Conservation (phyloP, 352 stramenopile species). For the Globisporangium canariense region DNA sequence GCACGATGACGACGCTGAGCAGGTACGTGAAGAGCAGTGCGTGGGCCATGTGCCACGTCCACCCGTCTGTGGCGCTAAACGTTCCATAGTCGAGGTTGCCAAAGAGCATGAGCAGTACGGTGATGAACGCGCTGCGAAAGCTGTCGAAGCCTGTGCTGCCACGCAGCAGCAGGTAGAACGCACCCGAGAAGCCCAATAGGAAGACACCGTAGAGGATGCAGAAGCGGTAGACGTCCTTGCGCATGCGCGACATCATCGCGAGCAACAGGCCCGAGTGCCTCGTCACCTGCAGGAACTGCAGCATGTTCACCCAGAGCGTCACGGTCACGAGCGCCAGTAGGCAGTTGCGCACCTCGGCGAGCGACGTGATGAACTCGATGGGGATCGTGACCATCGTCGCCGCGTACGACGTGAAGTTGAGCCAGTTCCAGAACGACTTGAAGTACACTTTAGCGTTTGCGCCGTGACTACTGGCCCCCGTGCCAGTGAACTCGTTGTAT, state of each 20-base stretch:
- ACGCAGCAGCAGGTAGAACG: conserved; percentile 69
- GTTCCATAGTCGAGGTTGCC: conserved; percentile 37
- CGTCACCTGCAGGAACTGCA: conserved; percentile 70
- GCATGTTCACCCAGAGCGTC: conserved; percentile 64
- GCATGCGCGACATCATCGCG: conserved; percentile 77
- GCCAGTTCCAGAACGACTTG: conserved; percentile 55
- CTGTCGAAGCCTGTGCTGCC: conserved; percentile 51
- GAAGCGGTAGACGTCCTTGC: conserved; percentile 65
- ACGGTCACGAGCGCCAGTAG: conserved; percentile 53
- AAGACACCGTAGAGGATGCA: conserved; percentile 71
- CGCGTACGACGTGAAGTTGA: conserved; percentile 56
- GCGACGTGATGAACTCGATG: conserved; percentile 40
- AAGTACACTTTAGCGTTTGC: conserved; percentile 45
- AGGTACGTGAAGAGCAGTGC: conserved; percentile 20
- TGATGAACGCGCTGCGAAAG: conserved; percentile 59
- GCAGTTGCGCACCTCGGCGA: conserved; percentile 35
- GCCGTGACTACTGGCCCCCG: conserved; percentile 11
- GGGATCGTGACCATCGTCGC: conserved; percentile 48
- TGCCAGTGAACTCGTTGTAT: conserved; percentile 32
- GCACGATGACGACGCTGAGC: conserved; percentile 23
- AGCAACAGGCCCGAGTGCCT: conserved; percentile 57
- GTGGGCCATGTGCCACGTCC: conserved; percentile 19
- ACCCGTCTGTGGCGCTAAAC: conserved; percentile 9
- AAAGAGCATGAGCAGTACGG: conserved; percentile 74
- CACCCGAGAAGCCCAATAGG: conserved; percentile 61